Evolutionary conservation across 192 early-diverging fungal genomes (phyloP).

Genomic region (Rhizophagus sp.): DNA sequence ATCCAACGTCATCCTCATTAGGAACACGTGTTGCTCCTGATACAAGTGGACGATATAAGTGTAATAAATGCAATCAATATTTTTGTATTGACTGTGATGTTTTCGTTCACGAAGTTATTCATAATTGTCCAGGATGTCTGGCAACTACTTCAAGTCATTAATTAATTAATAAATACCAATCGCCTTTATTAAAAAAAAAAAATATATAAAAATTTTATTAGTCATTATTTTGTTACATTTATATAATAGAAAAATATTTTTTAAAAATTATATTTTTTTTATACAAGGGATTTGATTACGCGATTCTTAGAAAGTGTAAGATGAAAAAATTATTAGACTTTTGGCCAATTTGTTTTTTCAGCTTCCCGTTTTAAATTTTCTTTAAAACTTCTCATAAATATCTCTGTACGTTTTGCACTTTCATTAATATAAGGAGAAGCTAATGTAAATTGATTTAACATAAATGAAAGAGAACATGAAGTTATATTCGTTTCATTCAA

Average conservation of each 20-base stretch:
- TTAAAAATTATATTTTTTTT: no score
- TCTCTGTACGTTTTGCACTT: conserved; percentile 1
- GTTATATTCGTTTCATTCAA: neutral
- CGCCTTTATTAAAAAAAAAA: no score
- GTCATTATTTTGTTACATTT: no score
- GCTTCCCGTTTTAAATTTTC: conserved; percentile 18
- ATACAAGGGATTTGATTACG: no score
- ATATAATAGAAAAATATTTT: no score
- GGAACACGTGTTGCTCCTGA: conserved; percentile 31
- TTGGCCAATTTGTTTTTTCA: conserved; percentile 10
- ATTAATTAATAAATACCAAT: neutral
- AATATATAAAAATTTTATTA: no score
- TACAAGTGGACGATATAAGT: conserved; percentile 63
- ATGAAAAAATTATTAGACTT: neutral
- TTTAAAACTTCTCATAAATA: conserved; percentile 11
- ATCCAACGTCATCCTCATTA: conserved; percentile 1
- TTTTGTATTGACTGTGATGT: conserved; percentile 94
- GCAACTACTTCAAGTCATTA: conserved; percentile 2
- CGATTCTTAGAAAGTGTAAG: no score
- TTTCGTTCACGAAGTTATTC: conserved; percentile 89
- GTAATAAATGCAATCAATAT: conserved; percentile 71
- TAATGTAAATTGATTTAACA: neutral
- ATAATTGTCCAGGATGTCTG: conserved; percentile 83
- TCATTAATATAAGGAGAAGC: conserved; percentile 19
- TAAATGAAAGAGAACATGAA: neutral